phyloP scores from a whole-genome alignment of 352 stramenopile species.

The Pythium sukuiense region DNA sequence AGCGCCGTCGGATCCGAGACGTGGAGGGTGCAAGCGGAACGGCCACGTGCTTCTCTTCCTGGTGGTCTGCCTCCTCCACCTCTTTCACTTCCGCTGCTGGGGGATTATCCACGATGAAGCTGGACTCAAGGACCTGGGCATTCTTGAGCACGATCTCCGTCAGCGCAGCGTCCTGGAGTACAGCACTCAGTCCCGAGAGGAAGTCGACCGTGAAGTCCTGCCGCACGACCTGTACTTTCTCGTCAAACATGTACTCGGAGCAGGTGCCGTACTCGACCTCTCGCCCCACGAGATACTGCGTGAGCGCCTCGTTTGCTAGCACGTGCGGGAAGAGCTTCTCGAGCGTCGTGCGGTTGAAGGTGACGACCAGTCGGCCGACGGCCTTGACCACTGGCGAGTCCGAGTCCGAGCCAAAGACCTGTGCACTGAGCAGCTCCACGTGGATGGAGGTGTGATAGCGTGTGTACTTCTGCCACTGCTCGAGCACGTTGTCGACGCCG shows the following conservation, averaged over 20 bases:
- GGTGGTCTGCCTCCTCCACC: neutral
- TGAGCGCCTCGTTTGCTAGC: slow-evolving; percentile 49
- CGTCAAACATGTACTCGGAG: slow-evolving; percentile 60
- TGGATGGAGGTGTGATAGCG: slow-evolving; percentile 47
- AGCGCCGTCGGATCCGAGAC: neutral
- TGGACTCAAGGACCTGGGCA: slow-evolving; percentile 12
- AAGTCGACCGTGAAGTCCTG: slow-evolving; percentile 65
- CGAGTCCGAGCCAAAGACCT: slow-evolving; percentile 45
- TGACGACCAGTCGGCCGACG: slow-evolving; percentile 39
- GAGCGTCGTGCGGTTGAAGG: slow-evolving; percentile 53
- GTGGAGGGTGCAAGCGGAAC: neutral
- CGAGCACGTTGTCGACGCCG: slow-evolving; percentile 42
- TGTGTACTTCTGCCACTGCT: slow-evolving; percentile 68
- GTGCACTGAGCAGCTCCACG: slow-evolving; percentile 32
- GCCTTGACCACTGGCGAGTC: slow-evolving; percentile 55
- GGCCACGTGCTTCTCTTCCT: slow-evolving; percentile 4
- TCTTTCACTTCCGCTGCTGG: neutral
- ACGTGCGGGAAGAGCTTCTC: slow-evolving; percentile 71
- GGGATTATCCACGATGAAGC: neutral
- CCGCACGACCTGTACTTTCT: slow-evolving; percentile 44
- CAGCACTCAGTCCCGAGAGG: slow-evolving; percentile 39
- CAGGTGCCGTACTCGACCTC: slow-evolving; percentile 55
- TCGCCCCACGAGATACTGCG: slow-evolving; percentile 53
- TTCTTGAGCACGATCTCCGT: slow-evolving; percentile 18
- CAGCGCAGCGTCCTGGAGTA: slow-evolving; percentile 29